Conservation (phyloP, 2,329 filamentous ascomycete genomes). For the Capronia epimyces region DNA sequence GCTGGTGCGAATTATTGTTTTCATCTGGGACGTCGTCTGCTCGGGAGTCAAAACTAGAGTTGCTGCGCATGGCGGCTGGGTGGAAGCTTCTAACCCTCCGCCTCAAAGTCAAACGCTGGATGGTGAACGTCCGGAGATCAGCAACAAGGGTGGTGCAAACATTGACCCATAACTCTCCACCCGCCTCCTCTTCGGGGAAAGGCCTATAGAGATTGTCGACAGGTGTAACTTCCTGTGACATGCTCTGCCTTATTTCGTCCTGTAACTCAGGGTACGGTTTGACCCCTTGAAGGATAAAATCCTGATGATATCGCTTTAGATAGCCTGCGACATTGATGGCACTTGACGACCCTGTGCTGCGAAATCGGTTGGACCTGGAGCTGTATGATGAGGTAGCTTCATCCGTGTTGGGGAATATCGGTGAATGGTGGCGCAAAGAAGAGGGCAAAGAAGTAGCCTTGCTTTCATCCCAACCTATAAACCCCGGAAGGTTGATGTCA, state of each 20-base stretch:
- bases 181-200: neutral
- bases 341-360: constrained; percentile 24
- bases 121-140: constrained; percentile 49
- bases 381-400: constrained; percentile 43
- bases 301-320: constrained; percentile 53
- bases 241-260: constrained; percentile 52
- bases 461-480: constrained; percentile 37
- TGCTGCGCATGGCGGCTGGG: neutral
- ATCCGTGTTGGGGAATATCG: constrained; percentile 49
- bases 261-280: constrained; percentile 50
- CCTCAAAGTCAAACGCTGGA: constrained; percentile 52
- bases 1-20: neutral
- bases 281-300: constrained; percentile 56
- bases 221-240: constrained; percentile 46
- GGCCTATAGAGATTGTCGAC: constrained; percentile 1
- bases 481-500: constrained; percentile 51
- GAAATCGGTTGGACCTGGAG: constrained; percentile 35
- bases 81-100: constrained; percentile 37
- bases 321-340: constrained; percentile 53
- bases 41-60: neutral
- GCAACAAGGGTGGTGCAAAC: constrained; percentile 54
- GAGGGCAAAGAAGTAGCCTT: constrained; percentile 14
- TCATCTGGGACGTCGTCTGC: neutral
- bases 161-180: constrained; percentile 44
- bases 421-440: constrained; percentile 14